These are phyloP conservation scores for Carallia pectinifolia DNA, from an alignment of 345 rosid species.

Conservation along the genomic window DNA sequence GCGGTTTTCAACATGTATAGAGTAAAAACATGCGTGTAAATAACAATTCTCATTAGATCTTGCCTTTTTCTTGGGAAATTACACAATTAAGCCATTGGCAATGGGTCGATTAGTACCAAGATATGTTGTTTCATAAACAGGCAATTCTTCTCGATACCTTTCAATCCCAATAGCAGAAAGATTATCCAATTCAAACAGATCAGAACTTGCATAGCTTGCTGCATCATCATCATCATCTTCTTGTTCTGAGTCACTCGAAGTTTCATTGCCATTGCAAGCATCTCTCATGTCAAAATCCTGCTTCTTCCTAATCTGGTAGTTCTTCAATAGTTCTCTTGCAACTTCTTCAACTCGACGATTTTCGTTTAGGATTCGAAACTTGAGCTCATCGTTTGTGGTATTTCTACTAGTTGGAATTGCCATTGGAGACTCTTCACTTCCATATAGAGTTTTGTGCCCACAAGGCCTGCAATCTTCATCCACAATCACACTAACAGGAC, in stretches of 20 bases:
- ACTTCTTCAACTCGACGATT: conserved; percentile 61
- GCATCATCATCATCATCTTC: conserved; percentile 54
- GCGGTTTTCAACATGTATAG: too few species aligned
- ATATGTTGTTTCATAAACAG: conserved; percentile 91
- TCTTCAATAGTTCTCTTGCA: conserved; percentile 63
- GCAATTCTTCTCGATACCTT: conserved; percentile 79
- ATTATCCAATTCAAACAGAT: conserved; percentile 87
- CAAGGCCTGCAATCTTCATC: conserved; percentile 37
- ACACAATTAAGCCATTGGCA: conserved; percentile 61
- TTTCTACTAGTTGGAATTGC: neutral
- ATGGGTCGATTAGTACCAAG: conserved; percentile 70
- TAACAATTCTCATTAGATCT: neutral
- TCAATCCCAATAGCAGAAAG: conserved; percentile 66
- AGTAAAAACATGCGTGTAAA: too few species aligned
- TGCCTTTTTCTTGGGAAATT: conserved; percentile 25
- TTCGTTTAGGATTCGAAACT: conserved; percentile 39
- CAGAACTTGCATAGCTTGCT: conserved; percentile 89
- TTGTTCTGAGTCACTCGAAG: neutral
- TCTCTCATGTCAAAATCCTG: conserved; percentile 17
- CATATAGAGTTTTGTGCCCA: conserved; percentile 25
- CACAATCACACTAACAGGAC: conserved; percentile 29
- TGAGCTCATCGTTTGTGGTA: conserved; percentile 19
- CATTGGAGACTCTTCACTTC: neutral
- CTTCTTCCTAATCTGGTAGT: conserved; percentile 48
- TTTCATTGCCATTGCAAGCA: conserved; percentile 9